Evolutionary conservation across 805 yeast species (phyloP).

Genomic region (Metschnikowia peoriensis): DNA sequence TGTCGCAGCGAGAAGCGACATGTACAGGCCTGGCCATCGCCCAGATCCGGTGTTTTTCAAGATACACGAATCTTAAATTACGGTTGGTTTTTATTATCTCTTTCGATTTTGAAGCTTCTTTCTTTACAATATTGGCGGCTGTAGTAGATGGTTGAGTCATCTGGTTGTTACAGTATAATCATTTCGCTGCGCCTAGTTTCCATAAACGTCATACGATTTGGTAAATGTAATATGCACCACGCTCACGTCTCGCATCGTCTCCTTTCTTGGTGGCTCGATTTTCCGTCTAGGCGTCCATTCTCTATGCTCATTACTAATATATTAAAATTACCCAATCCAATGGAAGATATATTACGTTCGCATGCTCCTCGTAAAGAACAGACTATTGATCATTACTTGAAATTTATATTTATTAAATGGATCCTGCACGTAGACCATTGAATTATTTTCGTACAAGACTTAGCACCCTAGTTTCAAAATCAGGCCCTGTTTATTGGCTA

Average conservation of each 20-base stretch:
- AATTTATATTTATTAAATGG: too few species aligned
- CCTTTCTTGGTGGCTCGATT: neutral
- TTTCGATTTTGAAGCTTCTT: too few species aligned
- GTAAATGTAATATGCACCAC: neutral
- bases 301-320: neutral
- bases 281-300: neutral
- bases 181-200: neutral
- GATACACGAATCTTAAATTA: neutral
- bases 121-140: neutral
- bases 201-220: neutral
- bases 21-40: neutral
- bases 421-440: too few species aligned
- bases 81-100: too few species aligned
- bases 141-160: too few species aligned
- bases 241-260: neutral
- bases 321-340: too few species aligned
- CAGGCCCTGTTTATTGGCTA: constrained; percentile 1
- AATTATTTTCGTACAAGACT: too few species aligned
- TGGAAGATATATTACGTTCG: too few species aligned
- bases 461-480: neutral
- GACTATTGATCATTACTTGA: too few species aligned
- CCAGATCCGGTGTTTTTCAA: neutral
- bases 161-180: too few species aligned
- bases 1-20: neutral
- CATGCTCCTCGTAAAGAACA: too few species aligned